Evolutionary conservation across 179 eudicot genomes (phyloP).

Genomic region (Spinacia oleracea): DNA sequence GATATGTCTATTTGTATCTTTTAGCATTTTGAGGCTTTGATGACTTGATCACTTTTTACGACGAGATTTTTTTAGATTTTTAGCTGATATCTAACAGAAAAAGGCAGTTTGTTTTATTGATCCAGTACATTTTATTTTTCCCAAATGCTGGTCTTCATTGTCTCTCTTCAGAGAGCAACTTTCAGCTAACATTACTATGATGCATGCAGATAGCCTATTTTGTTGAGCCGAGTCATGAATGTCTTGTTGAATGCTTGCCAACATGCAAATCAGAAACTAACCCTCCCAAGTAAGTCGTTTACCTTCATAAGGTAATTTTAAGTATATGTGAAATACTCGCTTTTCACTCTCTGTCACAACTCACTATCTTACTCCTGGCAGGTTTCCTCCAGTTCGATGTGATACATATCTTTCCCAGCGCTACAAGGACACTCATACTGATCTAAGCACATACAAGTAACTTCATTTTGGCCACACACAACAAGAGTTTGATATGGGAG

Average conservation of each 20-base stretch:
- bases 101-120: too few species aligned
- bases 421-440: slow-evolving; percentile 73
- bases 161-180: neutral
- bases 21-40: too few species aligned
- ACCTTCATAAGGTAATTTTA: neutral
- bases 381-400: slow-evolving; percentile 79
- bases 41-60: too few species aligned
- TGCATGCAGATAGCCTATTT: slow-evolving; percentile 73
- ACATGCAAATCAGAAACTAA: slow-evolving; percentile 75
- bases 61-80: too few species aligned
- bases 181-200: slow-evolving; percentile 5
- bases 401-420: slow-evolving; percentile 65
- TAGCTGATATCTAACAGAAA: too few species aligned
- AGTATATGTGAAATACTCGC: neutral
- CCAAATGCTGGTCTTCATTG: neutral
- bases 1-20: too few species aligned
- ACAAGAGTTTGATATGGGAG: neutral
- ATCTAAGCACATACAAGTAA: slow-evolving; percentile 49
- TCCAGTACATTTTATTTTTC: too few species aligned
- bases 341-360: neutral
- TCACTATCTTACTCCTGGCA: slow-evolving; percentile 18
- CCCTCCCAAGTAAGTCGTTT: slow-evolving; percentile 74
- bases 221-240: slow-evolving; percentile 78
- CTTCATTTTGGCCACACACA: neutral
- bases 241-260: slow-evolving; percentile 86